Evolutionary conservation across 306 rosid species (phyloP).

Genomic region (Pyrus betulifolia): DNA sequence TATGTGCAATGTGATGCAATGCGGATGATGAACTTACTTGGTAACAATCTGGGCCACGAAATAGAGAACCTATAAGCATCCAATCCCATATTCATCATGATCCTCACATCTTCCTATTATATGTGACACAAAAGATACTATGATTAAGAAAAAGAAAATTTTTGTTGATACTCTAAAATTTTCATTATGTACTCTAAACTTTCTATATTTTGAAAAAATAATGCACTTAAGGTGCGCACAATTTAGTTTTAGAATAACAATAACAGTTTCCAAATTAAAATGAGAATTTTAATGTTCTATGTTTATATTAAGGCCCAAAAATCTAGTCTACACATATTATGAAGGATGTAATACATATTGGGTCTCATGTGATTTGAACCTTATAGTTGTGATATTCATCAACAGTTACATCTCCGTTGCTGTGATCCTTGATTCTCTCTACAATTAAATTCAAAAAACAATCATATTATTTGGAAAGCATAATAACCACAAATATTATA

Average conservation of each 20-base stretch:
- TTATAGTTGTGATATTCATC: constrained; percentile 15
- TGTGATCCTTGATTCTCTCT: constrained; percentile 33
- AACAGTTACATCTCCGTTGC: constrained; percentile 8
- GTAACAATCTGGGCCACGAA: constrained; percentile 69
- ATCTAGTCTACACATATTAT: constrained; percentile 1
- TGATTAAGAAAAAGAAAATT: too few relatives aligned
- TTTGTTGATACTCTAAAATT: too few relatives aligned
- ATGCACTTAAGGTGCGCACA: too few relatives aligned
- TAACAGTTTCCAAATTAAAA: too few relatives aligned
- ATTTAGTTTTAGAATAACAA: too few relatives aligned
- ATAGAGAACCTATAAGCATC: constrained; percentile 69
- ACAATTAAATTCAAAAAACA: background rate
- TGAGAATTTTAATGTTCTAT: background rate
- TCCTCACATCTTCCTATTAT: background rate
- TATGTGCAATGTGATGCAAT: background rate
- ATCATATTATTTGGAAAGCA: background rate
- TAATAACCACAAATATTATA: background rate
- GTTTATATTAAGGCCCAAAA: constrained; percentile 9
- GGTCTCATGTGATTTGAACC: background rate
- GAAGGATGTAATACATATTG: too few relatives aligned
- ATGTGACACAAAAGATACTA: background rate
- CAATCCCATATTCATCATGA: constrained; percentile 41
- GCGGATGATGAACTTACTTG: constrained; percentile 35
- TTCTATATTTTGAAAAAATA: too few relatives aligned
- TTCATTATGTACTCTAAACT: too few relatives aligned